Evolutionary conservation across 129 eudicot genomes (phyloP).

Genomic region (Arctium minus): DNA sequence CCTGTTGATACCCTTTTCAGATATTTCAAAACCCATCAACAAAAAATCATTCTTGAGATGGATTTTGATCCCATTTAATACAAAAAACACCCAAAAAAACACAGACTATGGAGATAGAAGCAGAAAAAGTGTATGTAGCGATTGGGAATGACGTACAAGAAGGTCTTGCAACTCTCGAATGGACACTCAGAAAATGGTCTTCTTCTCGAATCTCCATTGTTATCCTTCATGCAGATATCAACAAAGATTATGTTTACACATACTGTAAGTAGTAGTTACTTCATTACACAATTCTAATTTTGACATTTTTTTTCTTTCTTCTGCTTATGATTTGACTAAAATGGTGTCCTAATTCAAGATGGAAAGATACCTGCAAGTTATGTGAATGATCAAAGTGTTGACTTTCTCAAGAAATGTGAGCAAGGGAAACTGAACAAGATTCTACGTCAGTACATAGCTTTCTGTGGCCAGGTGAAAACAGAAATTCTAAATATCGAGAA

Average conservation of each 20-base stretch:
- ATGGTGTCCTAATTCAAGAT: slow-evolving; percentile 42
- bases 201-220: slow-evolving; percentile 53
- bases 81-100: no score
- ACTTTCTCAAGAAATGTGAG: slow-evolving; percentile 44
- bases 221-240: slow-evolving; percentile 50
- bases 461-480: slow-evolving; percentile 79
- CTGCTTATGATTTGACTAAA: not conserved
- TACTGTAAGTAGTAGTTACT: slow-evolving; percentile 43
- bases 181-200: slow-evolving; percentile 66
- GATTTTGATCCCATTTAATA: not conserved
- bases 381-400: slow-evolving; percentile 58
- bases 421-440: slow-evolving; percentile 53
- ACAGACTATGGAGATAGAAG: slow-evolving; percentile 31
- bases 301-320: not conserved
- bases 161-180: slow-evolving; percentile 62
- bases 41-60: slow-evolving; percentile 10
- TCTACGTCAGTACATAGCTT: slow-evolving; percentile 47
- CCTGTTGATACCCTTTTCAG: slow-evolving; percentile 9
- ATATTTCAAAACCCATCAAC: slow-evolving; percentile 19
- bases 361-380: slow-evolving; percentile 68
- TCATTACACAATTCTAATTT: not conserved
- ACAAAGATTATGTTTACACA: slow-evolving; percentile 56
- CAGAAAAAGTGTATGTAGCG: slow-evolving; percentile 67
- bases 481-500: slow-evolving; percentile 54
- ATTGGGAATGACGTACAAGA: slow-evolving; percentile 61